Base-by-base conservation (phyloP, 257 asterid species). In the Oldenlandia corymbosa region DNA sequence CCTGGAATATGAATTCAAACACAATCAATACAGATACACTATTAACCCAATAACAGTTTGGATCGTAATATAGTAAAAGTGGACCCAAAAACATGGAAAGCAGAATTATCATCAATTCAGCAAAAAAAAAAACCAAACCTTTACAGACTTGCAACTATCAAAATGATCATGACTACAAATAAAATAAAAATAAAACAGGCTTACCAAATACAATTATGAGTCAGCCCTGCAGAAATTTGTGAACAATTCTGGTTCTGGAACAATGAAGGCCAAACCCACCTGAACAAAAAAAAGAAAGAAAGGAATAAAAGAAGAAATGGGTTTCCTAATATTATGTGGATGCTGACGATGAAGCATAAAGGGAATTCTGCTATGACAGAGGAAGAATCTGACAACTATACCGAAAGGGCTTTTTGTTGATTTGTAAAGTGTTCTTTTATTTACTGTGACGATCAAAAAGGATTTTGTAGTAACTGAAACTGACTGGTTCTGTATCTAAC, bases 321-420 rank as follows among this genome's bases (percentile, higher is more conserved):
- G 13, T n/a, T n/a, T n/a, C 9, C n/a, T 63, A 49, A 18, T 49
- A 36, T 36, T 18, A 10, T 27, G 63, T 66, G 56, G 55, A 66
- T 34, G 67, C 32, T 49, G 71, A 58, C 26, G 58, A 24, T 48
- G 64, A 58, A 68, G 60, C 32, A 47, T 21, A 58, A 68, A 67
- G 57, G 67, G 56, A 8, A 46, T 41, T 62, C 51, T 57, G 3
- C 30, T 57, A n/a, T 20, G 61, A n/a, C 41, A 2, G n/a, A 50
- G 17, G 21, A 34, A 48, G 71, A 67, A 47, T 58, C 45, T 58
- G 59, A 67, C 59, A 67, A 54, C 65, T 46, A 56, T 34, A 41
- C n/a, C 43, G 13, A 6, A 54, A 56, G 34, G 42, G 20, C 43
- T 65, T 54, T 34, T 34, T 9, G 39, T 4, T 4, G 39, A 3